phyloP scores from a whole-genome alignment of 257 asterid genomes.

The Primulina eburnea region DNA sequence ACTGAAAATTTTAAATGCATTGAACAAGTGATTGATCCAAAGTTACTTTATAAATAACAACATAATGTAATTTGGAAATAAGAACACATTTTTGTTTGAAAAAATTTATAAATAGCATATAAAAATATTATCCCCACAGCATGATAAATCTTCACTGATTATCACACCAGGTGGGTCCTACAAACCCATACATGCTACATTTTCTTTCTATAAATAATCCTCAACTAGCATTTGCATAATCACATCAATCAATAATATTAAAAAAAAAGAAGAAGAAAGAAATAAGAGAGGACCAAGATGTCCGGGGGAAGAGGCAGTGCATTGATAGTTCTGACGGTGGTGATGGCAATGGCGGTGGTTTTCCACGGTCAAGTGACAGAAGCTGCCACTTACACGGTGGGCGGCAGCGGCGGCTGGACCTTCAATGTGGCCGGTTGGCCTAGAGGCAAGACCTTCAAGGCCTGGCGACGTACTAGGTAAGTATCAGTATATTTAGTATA shows the following conservation, averaged over 20 bases:
- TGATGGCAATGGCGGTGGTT: conserved; percentile 22
- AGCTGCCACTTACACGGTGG: conserved; percentile 30
- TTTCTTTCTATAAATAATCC: neutral
- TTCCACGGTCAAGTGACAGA: conserved; percentile 10
- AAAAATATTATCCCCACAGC: no score
- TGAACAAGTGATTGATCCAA: no score
- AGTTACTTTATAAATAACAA: neutral
- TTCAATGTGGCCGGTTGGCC: conserved; percentile 35
- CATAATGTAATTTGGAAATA: neutral
- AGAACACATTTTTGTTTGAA: neutral
- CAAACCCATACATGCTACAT: neutral
- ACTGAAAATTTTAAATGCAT: no score
- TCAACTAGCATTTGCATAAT: neutral
- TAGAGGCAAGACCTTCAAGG: conserved; percentile 28
- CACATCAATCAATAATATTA: neutral
- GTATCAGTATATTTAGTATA: neutral
- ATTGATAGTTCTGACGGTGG: neutral
- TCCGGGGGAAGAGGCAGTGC: conserved; percentile 22
- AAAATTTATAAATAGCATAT: no score
- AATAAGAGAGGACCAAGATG: neutral
- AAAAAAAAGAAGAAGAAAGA: neutral
- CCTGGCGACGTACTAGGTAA: conserved; percentile 42
- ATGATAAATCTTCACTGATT: neutral
- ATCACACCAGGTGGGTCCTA: neutral
- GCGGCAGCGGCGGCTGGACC: conserved; percentile 39